Evolutionary conservation across 2,329 filamentous ascomycete species (phyloP), one percentile per base, ranked within the genome.

Genomic region (Pseudogymnoascus sp.): DNA sequence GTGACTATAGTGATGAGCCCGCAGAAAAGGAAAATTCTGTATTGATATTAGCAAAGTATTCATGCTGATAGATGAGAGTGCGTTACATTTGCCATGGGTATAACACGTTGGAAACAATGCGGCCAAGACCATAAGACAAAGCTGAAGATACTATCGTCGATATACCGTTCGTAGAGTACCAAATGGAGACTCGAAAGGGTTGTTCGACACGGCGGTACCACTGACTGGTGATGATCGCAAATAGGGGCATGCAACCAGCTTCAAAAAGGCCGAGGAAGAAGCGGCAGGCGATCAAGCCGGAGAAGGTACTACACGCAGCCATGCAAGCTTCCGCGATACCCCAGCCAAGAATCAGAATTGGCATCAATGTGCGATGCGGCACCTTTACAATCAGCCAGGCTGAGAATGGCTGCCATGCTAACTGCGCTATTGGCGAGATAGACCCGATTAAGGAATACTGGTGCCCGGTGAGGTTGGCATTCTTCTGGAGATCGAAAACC

Each of bases 131-230:
- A 62, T 81, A 86, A 2, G 81, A 79, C 6, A 83, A 70, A 2
- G 82, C 69, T 28, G 77, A 79, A 2, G 79, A 80, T 16, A 80
- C 67, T 41, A 81, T 77, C 0, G 75, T 79, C 2, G 78, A 79
- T 6, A 76, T 65, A 4, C 78, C 78, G 47, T 79, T 84, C 0
- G 81, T 82, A 2, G 80, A 75, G 66, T 86, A 87, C 83, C 83
- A 86, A 57, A 81, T 75, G 0, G 81, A 80, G 11, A 84, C 79
- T 1, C 84, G 77, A 18, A 81, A 70, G 0, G 82, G 81, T 64
- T 85, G 83, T 65, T 87, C 82, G 4, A 77, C 76, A 62, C 77
- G 75, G 62, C 77, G 79, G 62, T 81, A 81, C 78, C 78, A 82
- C 74, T 80, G 80, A 3, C 75, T 75, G 0, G 80, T 82, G 60